Evolutionary conservation across 2,329 filamentous ascomycete genomes (phyloP).

Genomic region (Fusarium sp.): DNA sequence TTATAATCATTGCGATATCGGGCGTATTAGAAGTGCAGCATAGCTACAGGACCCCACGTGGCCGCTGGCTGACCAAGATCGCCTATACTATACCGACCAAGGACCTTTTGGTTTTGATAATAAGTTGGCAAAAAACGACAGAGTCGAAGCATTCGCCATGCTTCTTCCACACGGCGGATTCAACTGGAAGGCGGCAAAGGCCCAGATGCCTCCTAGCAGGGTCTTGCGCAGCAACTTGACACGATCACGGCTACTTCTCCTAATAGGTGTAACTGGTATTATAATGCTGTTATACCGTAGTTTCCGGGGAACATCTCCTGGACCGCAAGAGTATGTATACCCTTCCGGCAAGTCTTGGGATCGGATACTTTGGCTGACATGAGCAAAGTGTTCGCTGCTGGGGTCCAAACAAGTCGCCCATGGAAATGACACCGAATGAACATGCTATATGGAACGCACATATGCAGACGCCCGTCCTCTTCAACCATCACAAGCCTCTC

Average conservation of each 20-base stretch:
- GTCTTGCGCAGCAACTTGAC: constrained; percentile 76
- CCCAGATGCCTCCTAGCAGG: constrained; percentile 79
- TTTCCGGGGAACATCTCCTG: constrained; percentile 79
- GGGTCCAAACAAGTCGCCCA: constrained; percentile 93
- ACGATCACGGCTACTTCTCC: constrained; percentile 79
- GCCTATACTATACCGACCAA: constrained; percentile 21
- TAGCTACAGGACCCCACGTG: constrained; percentile 8
- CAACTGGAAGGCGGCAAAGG: constrained; percentile 90
- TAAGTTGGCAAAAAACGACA: constrained; percentile 33
- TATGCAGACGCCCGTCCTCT: constrained; percentile 90
- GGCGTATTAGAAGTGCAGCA: constrained; percentile 4
- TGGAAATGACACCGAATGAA: constrained; percentile 93
- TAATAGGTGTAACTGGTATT: constrained; percentile 74
- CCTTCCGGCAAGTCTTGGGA: not conserved
- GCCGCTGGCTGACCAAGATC: constrained; percentile 12
- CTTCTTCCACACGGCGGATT: constrained; percentile 88
- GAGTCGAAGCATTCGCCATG: constrained; percentile 64
- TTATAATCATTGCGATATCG: constrained; percentile 13
- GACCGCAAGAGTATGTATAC: constrained; percentile 84
- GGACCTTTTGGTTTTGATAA: constrained; percentile 7
- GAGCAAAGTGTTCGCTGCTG: constrained; percentile 89
- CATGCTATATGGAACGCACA: constrained; percentile 89
- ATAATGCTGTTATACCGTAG: constrained; percentile 88
- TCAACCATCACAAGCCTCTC: constrained; percentile 92
- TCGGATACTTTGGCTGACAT: constrained; percentile 42